Percentiles rank a stretch among this genome's conserved stretches.
These are phyloP conservation scores for Pseudoturritis turrita DNA, from an alignment of 345 rosid genomes.

Conservation along the genomic window DNA sequence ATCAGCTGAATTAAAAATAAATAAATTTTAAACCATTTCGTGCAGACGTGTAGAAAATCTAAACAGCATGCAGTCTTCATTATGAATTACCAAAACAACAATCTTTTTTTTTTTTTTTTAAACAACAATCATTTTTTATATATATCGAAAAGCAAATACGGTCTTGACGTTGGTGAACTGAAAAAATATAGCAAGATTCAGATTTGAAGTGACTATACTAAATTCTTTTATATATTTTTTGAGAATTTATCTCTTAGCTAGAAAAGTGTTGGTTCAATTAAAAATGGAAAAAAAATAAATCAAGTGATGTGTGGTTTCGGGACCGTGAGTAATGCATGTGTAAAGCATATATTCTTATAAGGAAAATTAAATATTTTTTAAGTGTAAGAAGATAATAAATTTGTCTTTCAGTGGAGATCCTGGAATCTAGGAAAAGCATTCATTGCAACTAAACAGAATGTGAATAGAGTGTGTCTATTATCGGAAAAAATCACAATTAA, in stretches of 20 bases:
- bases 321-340: neutral
- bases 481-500: neutral
- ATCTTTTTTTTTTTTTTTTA: neutral
- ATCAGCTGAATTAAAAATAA: too few species aligned
- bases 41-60: too few species aligned
- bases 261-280: neutral
- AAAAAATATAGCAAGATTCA: neutral
- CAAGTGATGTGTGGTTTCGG: neutral
- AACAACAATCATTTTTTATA: neutral
- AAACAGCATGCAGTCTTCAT: too few species aligned
- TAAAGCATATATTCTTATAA: neutral
- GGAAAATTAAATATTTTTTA: too few species aligned
- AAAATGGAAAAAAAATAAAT: neutral
- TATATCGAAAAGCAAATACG: neutral
- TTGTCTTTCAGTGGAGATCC: conserved; percentile 18
- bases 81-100: neutral
- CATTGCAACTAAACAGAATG: conserved; percentile 15
- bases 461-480: neutral
- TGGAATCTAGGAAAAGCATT: conserved; percentile 21
- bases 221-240: neutral
- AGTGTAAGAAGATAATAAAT: neutral
- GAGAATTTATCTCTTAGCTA: neutral
- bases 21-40: too few species aligned
- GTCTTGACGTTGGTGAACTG: neutral
- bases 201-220: neutral